These are phyloP conservation scores for Boletus reticulatus DNA, from an alignment of 768 basidiomycete genomes.

Conservation along the genomic window DNA sequence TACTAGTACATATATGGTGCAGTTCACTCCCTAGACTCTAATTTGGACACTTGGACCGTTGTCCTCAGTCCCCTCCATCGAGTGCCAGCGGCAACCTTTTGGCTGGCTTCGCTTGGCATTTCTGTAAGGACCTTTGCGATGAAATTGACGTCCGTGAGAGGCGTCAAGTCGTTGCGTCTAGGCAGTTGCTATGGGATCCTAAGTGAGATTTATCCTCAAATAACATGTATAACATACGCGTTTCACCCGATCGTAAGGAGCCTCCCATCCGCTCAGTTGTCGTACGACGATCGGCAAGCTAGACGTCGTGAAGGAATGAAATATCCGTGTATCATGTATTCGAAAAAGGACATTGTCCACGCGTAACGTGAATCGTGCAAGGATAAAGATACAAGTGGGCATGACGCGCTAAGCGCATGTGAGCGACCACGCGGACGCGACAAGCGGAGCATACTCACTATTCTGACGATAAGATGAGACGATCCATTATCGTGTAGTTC, in stretches of 20 bases:
- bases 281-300: conserved; percentile 63
- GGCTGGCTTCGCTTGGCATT: conserved; percentile 55
- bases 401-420: conserved; percentile 74
- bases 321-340: conserved; percentile 83
- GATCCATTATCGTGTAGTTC: conserved; percentile 97
- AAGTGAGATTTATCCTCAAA: background rate
- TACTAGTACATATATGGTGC: background rate
- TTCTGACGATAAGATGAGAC: conserved; percentile 78
- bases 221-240: conserved; percentile 44
- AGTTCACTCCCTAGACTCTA: conserved; percentile 9
- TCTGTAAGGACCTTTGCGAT: conserved; percentile 70
- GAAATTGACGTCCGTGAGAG: conserved; percentile 84
- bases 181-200: conserved; percentile 54
- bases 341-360: conserved; percentile 96
- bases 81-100: conserved; percentile 66
- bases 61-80: conserved; percentile 83
- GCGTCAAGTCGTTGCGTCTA: conserved; percentile 76
- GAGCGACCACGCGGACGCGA: background rate
- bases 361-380: conserved; percentile 87
- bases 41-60: conserved; percentile 49
- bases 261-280: conserved; percentile 90
- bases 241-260: conserved; percentile 78
- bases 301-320: conserved; percentile 69
- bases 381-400: conserved; percentile 91
- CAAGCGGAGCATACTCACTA: conserved; percentile 53